Evolutionary conservation across 345 rosid genomes (phyloP), one percentile per base, ranked within the genome.

Genomic region (Populus nigra): DNA sequence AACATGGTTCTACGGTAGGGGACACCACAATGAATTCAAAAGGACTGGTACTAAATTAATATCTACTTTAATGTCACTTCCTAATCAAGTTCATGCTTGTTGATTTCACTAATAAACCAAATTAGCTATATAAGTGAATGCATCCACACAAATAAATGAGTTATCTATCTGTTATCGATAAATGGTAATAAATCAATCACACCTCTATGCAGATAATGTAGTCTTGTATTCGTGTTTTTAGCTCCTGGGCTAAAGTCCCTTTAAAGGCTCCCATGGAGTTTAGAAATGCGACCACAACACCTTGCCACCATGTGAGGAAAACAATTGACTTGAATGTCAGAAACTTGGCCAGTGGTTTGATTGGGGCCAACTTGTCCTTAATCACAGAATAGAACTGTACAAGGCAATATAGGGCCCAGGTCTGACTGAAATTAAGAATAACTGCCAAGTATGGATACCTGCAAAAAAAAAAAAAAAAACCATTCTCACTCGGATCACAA

Each of bases 241-340:
- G 83, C 82, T 96, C 95, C 88, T 88, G 93, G 38, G 99, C 99
- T 79, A 92, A 84, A 50, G 93, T 73, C 23, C 99, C 98, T 78
- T 85, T 96, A 76, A 96, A 89, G 55, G 86, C 92, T 79, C 99
- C 99, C 82, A 90, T 82, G 20, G 95, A 88, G 85, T 91, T 92
- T 80, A 96, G 97, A 88, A 96, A 93, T 29, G 99, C 98, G 78
- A 96, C 88, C 31, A 93, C 86, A 23, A 96, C 80, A 62, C 99
- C 99, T 93, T 96, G 98, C 99, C 99, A 96, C 99, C 99, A 96
- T 39, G 99, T 96, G 80, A 96, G 90, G 88, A 96, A 96, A 22
- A 96, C 96, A 50, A 96, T 96, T 47, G 99, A 96, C 86, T 96
- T 96, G 85, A 96, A 91, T 38, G 97, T 92, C 79, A 96, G 78